Evolutionary conservation across 2,329 filamentous ascomycete genomes (phyloP).

Genomic region (Meredithiella fracta): DNA sequence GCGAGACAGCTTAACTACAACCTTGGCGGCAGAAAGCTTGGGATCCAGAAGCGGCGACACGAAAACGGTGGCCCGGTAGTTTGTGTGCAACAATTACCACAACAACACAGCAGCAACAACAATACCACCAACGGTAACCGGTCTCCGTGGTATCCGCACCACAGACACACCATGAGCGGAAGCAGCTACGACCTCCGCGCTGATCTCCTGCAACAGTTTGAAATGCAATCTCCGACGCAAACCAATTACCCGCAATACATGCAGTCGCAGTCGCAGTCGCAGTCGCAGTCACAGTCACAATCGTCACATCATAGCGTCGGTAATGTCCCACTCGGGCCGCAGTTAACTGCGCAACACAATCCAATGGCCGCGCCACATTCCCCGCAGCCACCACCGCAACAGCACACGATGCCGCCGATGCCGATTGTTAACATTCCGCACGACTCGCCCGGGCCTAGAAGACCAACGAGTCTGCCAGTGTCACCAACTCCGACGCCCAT

Average conservation of each 20-base stretch:
- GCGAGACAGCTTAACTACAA: constrained; percentile 68
- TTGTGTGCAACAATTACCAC: constrained; percentile 5
- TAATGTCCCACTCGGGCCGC: neutral
- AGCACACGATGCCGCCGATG: neutral
- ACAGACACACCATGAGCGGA: constrained; percentile 9
- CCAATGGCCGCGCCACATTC: neutral
- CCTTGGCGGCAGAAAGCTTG: constrained; percentile 55
- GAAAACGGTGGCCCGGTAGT: constrained; percentile 12
- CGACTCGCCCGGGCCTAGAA: constrained; percentile 7
- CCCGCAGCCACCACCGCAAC: neutral
- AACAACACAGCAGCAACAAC: neutral
- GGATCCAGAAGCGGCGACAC: constrained; percentile 48
- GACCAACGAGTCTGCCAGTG: constrained; percentile 12
- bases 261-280: neutral
- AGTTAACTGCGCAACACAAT: neutral
- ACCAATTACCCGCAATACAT: constrained; percentile 1
- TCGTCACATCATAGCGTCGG: neutral
- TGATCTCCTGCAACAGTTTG: constrained; percentile 40
- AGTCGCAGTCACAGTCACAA: too few species aligned
- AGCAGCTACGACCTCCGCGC: constrained; percentile 32
- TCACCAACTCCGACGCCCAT: constrained; percentile 11
- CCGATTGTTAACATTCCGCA: constrained; percentile 8
- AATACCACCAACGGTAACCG: constrained; percentile 1
- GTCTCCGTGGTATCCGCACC: constrained; percentile 12
- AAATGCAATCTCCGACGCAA: constrained; percentile 8